phyloP scores from a whole-genome alignment of 1,139 yeast species.

The Yamadazyma atlantica region DNA sequence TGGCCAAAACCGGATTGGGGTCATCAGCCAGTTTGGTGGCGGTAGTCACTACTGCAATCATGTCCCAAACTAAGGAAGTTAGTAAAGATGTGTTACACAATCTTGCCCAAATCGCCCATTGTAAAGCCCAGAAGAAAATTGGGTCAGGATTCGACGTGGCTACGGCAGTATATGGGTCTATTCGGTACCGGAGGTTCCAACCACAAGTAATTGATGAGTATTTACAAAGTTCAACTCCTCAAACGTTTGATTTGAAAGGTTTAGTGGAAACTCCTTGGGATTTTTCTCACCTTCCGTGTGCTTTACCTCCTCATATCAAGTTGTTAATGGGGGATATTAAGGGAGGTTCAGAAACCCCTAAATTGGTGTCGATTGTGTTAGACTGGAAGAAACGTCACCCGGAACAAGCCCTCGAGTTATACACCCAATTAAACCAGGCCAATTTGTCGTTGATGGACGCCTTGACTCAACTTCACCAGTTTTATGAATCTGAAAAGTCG shows the following conservation, averaged over 20 bases:
- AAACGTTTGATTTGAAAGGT: constrained; percentile 25
- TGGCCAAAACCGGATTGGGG: constrained; percentile 93
- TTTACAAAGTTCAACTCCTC: constrained; percentile 19
- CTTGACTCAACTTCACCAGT: constrained; percentile 38
- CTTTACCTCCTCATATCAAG: constrained; percentile 65
- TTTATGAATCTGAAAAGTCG: constrained; percentile 24
- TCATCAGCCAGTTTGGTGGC: constrained; percentile 94
- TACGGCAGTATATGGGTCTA: constrained; percentile 90
- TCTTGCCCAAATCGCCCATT: constrained; percentile 84
- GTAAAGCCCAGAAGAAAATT: constrained; percentile 89
- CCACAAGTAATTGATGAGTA: constrained; percentile 51
- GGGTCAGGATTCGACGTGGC: constrained; percentile 98
- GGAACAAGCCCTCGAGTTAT: constrained; percentile 51
- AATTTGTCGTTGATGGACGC: constrained; percentile 57
- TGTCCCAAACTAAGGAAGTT: constrained; percentile 38
- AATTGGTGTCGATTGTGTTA: constrained; percentile 73
- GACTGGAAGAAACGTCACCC: constrained; percentile 64
- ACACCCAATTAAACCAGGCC: constrained; percentile 53
- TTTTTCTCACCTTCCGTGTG: constrained; percentile 50
- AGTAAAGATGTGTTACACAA: constrained; percentile 57
- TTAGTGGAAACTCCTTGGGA: constrained; percentile 61
- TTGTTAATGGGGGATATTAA: constrained; percentile 90
- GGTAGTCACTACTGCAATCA: constrained; percentile 70
- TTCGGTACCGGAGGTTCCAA: constrained; percentile 71
- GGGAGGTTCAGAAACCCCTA: constrained; percentile 94